Conservation (phyloP, 768 basidiomycete genomes). For the Hirschioporus abietinus region DNA sequence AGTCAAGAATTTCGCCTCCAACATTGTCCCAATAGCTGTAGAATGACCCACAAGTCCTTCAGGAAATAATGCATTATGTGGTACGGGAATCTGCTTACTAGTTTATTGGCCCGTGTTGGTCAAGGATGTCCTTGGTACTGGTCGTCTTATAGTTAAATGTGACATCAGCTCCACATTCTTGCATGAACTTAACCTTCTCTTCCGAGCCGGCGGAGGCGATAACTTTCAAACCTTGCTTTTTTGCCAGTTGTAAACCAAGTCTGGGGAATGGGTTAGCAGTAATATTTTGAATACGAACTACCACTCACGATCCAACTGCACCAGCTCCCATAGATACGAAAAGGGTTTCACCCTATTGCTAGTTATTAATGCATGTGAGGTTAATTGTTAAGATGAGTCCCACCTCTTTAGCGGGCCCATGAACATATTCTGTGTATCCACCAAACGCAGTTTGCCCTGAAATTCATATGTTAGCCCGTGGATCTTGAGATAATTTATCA, state of each 20-base stretch:
- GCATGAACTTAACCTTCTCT: constrained; percentile 34
- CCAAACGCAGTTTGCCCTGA: constrained; percentile 25
- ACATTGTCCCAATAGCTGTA: constrained; percentile 54
- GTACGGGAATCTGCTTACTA: constrained; percentile 18
- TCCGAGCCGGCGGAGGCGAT: constrained; percentile 37
- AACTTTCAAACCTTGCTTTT: constrained; percentile 33
- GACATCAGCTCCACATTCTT: constrained; percentile 29
- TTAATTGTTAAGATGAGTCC: neutral
- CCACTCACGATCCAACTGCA: neutral
- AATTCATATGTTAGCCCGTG: no score
- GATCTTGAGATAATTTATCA: no score
- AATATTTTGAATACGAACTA: neutral
- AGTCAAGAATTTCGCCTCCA: constrained; percentile 54
- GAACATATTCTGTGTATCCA: constrained; percentile 37
- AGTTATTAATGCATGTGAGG: neutral
- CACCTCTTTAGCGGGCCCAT: constrained; percentile 31
- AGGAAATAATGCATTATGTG: no score
- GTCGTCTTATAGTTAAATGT: constrained; percentile 28
- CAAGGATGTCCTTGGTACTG: constrained; percentile 25
- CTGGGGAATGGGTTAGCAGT: neutral
- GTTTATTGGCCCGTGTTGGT: constrained; percentile 29
- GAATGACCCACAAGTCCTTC: neutral
- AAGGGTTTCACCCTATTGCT: neutral
- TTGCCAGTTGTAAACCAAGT: constrained; percentile 32
- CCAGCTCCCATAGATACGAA: constrained; percentile 4